Percentiles rank a stretch among this genome's conserved stretches.
Conservation (phyloP, 2,329 filamentous ascomycete species). For the Pseudogymnoascus sp. region DNA sequence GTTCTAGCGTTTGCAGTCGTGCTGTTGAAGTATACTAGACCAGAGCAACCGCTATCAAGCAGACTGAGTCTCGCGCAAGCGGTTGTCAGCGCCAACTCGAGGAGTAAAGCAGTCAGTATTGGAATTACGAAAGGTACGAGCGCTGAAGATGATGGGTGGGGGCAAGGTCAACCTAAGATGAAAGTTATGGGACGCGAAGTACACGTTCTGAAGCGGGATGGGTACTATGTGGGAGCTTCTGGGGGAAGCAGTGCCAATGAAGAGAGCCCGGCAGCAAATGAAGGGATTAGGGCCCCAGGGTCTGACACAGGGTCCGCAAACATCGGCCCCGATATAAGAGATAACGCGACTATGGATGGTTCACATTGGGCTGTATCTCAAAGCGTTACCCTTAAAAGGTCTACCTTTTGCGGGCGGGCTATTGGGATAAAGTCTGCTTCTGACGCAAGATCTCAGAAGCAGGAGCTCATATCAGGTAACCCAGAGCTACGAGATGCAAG, state of each 20-base stretch:
- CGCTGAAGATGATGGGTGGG: conserved; percentile 64
- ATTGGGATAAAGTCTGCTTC: conserved; percentile 32
- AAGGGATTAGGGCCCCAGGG: background rate
- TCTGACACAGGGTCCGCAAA: background rate
- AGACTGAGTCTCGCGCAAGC: conserved; percentile 75
- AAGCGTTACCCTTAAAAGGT: conserved; percentile 43
- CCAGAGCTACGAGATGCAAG: conserved; percentile 44
- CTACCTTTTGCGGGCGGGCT: conserved; percentile 50
- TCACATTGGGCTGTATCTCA: conserved; percentile 42
- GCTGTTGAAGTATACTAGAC: conserved; percentile 71
- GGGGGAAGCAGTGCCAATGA: background rate
- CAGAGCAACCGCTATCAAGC: conserved; percentile 77
- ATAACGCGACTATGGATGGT: background rate
- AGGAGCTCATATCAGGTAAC: conserved; percentile 40
- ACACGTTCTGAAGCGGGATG: conserved; percentile 67
- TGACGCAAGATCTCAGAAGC: conserved; percentile 37
- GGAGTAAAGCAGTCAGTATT: conserved; percentile 65
- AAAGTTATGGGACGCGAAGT: conserved; percentile 66
- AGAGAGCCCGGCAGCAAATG: background rate
- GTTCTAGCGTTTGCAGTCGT: conserved; percentile 73
- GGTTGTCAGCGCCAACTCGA: conserved; percentile 73
- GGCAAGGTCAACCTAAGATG: conserved; percentile 61
- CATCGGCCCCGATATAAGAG: background rate
- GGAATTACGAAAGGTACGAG: conserved; percentile 58
- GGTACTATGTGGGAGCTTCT: conserved; percentile 49